Percentiles rank a stretch among this genome's conserved stretches.
Evolutionary conservation across 2,329 filamentous ascomycete genomes (phyloP).

Genomic region (Rhexocercosporidium sp.): DNA sequence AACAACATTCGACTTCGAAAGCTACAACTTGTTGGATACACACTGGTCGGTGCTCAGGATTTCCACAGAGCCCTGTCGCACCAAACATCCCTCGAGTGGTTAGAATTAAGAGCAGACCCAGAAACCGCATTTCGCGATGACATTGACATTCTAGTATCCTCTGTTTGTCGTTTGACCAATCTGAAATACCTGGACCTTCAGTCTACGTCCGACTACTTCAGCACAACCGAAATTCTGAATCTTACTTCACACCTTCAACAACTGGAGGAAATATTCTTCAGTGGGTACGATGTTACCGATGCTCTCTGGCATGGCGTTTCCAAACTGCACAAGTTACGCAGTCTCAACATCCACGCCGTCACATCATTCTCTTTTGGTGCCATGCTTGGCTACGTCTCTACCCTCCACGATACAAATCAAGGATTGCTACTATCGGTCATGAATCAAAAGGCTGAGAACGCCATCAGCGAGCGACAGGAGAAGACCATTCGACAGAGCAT

Average conservation of each 20-base stretch:
- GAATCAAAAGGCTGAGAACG: constrained; percentile 38
- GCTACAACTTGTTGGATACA: constrained; percentile 56
- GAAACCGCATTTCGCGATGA: constrained; percentile 53
- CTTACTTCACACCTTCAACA: constrained; percentile 48
- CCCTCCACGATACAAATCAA: constrained; percentile 43
- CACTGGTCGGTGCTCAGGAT: constrained; percentile 51
- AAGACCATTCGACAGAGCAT: constrained; percentile 38
- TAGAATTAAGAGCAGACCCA: constrained; percentile 53
- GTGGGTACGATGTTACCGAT: constrained; percentile 58
- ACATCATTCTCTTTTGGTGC: constrained; percentile 59
- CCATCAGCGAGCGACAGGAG: constrained; percentile 38
- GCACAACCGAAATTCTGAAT: constrained; percentile 52
- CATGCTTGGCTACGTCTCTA: constrained; percentile 50
- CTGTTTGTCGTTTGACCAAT: constrained; percentile 56
- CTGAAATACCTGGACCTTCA: constrained; percentile 59
- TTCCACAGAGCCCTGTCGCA: constrained; percentile 59
- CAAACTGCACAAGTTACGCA: constrained; percentile 53
- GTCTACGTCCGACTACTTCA: constrained; percentile 57
- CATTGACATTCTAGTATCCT: constrained; percentile 53
- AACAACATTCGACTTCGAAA: constrained; percentile 52
- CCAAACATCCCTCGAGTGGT: constrained; percentile 52
- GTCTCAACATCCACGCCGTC: constrained; percentile 58
- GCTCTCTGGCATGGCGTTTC: constrained; percentile 52
- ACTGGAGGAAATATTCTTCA: constrained; percentile 62
- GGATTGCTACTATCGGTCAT: constrained; percentile 42